Base-by-base conservation (phyloP, 2,329 filamentous ascomycete species). In the Graphilbum ipis-grandicollis region DNA sequence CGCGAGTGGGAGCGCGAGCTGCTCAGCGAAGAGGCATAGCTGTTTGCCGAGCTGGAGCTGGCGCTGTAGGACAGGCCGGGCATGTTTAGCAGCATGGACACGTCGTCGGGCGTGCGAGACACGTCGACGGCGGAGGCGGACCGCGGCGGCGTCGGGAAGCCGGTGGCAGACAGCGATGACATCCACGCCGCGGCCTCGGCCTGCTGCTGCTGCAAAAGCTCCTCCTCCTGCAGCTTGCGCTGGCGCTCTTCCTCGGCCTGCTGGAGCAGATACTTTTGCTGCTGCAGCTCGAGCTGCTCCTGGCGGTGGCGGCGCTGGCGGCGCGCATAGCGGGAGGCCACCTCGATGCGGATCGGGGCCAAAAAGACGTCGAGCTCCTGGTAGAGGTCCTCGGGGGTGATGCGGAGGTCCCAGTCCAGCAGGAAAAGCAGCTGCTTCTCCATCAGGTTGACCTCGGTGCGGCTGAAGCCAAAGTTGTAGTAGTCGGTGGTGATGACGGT, bases 371-470 rank as follows among this genome's bases (percentile, higher is more conserved):
- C 84, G 30, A 96, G 68, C 56, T 93, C 82, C 46, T 66, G 67
- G 63, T 93, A 84, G 31, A 98, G 75, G 50, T 96, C 85, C 39
- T 86, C 68, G 51, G 85, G 75, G 31, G 68, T 76, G 52, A 98
- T 85, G 47, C 82, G 72, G 42, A 93, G 72, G 47, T 98, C 84
- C 84, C 86, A 98, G 54, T 94, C 82, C 33, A 98, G 68, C 31
- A 98, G 71, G 64, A 84, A 90, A 36, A 98, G 77, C 22, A 98
- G 71, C 61, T 98, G 90, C 70, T 93, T 92, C 70, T 98, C 90
- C 90, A 98, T 98, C 43, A 96, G 69, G 65, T 98, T 98, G 50
- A 98, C 90, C 62, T 98, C 90, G 26, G 83, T 90, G 47, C 86
- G 70, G 50, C 77, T 88, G 67, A 98, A 96, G 48, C 85, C 82